Evolutionary conservation across 257 asterid genomes (phyloP), one percentile per base, ranked within the genome.

Genomic region (Phtheirospermum japonicum): DNA sequence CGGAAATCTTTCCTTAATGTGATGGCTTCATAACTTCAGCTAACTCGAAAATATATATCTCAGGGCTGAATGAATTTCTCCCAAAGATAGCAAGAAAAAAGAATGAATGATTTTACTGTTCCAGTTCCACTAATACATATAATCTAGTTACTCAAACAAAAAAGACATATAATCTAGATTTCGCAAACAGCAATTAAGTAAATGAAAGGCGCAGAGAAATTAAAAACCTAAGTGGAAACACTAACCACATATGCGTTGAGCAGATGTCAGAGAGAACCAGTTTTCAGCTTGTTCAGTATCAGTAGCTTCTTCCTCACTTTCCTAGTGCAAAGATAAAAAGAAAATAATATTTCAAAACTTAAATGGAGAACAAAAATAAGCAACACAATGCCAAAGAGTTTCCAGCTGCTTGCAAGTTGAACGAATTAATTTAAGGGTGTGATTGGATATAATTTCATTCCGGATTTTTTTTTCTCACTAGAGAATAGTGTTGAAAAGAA

Each of bases 261-360:
- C 97, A 80, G 99, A 89, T 58, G 99, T 85, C 78, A 87, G 67
- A 12, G 97, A 93, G 67, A 93, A 93, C 99, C 99, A 93, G 80
- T 93, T 93, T 74, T 93, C 97, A 73, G 97, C 97, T 76, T 89
- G 99, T 77, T 93, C 99, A 57, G 95, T 84, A 75, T 93, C 99
- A 2, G 96, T 87, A 57, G 89, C 99, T 77, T 93, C 99, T 80
- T 93, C 99, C 78, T 89, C 97, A 51, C 88, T 87, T 85, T 93
- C 99, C 99, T 93, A 75, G 64, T 12, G 72, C 26, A 71, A 66
- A 65, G 37, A 69, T 26, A 42, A 48, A 63, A 43, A 48, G 34
- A 11, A 45, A 48, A 74, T 55, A 64, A 73, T n/a, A 57, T 14
- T 26, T 5, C 66, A 63, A 36, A 55, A 70, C 70, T 37, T 50